phyloP scores from a whole-genome alignment of 2,329 filamentous ascomycete species.

The Talaromyces sp. region DNA sequence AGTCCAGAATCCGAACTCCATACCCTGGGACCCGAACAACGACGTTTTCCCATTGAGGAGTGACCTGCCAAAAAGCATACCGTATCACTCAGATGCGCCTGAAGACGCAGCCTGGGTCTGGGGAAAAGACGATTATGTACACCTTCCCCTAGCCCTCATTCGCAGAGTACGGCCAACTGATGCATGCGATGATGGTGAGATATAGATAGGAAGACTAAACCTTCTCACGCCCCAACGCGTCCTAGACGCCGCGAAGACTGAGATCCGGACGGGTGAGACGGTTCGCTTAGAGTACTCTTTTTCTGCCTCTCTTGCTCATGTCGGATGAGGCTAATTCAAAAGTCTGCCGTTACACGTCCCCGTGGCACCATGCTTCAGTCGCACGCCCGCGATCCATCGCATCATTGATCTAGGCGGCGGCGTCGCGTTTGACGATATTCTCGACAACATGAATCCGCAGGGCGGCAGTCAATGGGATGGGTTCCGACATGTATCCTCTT shows the following conservation, averaged over 20 bases:
- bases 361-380: constrained; percentile 50
- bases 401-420: constrained; percentile 45
- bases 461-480: constrained; percentile 51
- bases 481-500: constrained; percentile 42
- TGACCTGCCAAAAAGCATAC: constrained; percentile 44
- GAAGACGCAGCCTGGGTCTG: constrained; percentile 58
- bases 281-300: constrained; percentile 49
- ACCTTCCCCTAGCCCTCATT: constrained; percentile 3
- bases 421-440: constrained; percentile 44
- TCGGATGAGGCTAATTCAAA: background rate
- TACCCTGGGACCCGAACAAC: constrained; percentile 54
- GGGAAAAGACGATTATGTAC: constrained; percentile 54
- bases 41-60: constrained; percentile 52
- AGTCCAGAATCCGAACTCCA: constrained; percentile 25
- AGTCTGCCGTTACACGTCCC: constrained; percentile 54
- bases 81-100: constrained; percentile 48
- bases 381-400: constrained; percentile 52
- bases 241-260: constrained; percentile 47
- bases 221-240: constrained; percentile 55
- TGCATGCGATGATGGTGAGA: background rate
- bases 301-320: background rate
- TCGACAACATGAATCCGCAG: constrained; percentile 47
- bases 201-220: constrained; percentile 47
- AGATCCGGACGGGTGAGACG: constrained; percentile 56
- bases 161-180: too few relatives aligned